Percentiles rank a stretch among this genome's conserved stretches.
Conservation (phyloP, 768 basidiomycete genomes). For the Pilatotrama ljubarskyi region DNA sequence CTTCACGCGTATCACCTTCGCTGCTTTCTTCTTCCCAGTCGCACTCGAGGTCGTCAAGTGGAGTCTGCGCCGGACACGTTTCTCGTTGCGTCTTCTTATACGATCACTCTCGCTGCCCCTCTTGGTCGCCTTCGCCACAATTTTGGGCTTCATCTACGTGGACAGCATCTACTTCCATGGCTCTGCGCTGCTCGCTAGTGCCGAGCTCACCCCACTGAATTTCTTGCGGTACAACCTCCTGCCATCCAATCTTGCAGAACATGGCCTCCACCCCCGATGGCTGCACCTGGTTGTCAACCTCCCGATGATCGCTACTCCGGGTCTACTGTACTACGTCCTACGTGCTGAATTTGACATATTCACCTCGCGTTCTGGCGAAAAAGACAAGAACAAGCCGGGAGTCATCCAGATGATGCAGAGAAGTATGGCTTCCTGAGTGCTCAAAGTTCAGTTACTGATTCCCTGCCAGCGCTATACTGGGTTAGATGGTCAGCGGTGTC, state of each 20-base stretch:
- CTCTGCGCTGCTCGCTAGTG: conserved; percentile 16
- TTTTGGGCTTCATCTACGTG: conserved; percentile 24
- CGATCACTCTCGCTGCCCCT: conserved; percentile 25
- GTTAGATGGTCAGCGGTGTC: conserved; percentile 32
- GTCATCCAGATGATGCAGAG: conserved; percentile 12
- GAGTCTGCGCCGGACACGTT: conserved; percentile 3
- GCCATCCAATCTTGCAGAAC: conserved; percentile 37
- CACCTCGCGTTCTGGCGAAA: neutral
- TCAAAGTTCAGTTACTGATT: neutral
- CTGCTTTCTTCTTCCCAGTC: conserved; percentile 36
- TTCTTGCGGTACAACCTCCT: conserved; percentile 41
- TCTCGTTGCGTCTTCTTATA: neutral
- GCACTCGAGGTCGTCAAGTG: conserved; percentile 28
- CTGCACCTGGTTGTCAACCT: conserved; percentile 41
- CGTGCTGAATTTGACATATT: conserved; percentile 20
- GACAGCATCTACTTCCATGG: conserved; percentile 38
- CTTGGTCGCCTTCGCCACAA: conserved; percentile 23
- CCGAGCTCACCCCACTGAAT: conserved; percentile 39
- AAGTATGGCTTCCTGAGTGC: neutral
- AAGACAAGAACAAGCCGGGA: conserved; percentile 1
- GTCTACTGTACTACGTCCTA: conserved; percentile 27
- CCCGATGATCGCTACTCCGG: conserved; percentile 40
- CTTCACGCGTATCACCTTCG: conserved; percentile 40
- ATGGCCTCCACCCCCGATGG: conserved; percentile 44
- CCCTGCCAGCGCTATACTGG: conserved; percentile 29